Conservation (phyloP, 2,329 filamentous ascomycete species). For the Ascosphaera aggregata region DNA sequence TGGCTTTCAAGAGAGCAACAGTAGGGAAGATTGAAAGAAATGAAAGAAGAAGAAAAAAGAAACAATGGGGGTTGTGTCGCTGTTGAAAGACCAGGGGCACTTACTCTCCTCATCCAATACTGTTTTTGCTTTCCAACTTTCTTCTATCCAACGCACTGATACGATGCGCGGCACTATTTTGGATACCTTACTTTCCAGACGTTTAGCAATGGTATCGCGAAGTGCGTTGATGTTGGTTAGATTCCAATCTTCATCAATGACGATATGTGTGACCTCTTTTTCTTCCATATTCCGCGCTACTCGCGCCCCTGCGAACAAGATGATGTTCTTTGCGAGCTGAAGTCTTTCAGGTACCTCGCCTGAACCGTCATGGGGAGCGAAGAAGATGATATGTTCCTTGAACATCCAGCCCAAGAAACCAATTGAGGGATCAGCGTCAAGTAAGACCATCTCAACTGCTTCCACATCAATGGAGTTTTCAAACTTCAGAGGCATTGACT, state of each 20-base stretch:
- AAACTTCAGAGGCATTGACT: slow-evolving; percentile 14
- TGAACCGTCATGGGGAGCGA: slow-evolving; percentile 11
- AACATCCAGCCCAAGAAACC: slow-evolving; percentile 25
- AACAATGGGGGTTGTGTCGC: background rate
- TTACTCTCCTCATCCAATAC: slow-evolving; percentile 52
- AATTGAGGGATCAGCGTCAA: background rate
- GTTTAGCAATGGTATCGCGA: slow-evolving; percentile 9
- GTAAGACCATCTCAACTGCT: background rate
- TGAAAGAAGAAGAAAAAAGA: too few species aligned
- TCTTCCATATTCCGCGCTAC: slow-evolving; percentile 29
- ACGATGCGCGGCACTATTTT: slow-evolving; percentile 44
- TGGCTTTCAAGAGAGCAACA: too few species aligned
- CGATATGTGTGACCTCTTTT: slow-evolving; percentile 44
- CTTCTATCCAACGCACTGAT: slow-evolving; percentile 45
- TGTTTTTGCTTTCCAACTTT: slow-evolving; percentile 60
- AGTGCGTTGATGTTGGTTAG: slow-evolving; percentile 20
- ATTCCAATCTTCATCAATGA: slow-evolving; percentile 30
- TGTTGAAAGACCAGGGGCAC: slow-evolving; percentile 3
- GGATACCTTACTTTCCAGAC: slow-evolving; percentile 10
- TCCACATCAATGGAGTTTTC: slow-evolving; percentile 6
- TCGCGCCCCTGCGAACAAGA: slow-evolving; percentile 46
- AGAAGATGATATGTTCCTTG: slow-evolving; percentile 21
- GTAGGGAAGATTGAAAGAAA: too few species aligned
- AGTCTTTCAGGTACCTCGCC: slow-evolving; percentile 9
- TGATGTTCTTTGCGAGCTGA: slow-evolving; percentile 29